Evolutionary conservation across 768 basidiomycete genomes (phyloP), one percentile per base, ranked within the genome.

Genomic region (Hygrocybe coccinea): DNA sequence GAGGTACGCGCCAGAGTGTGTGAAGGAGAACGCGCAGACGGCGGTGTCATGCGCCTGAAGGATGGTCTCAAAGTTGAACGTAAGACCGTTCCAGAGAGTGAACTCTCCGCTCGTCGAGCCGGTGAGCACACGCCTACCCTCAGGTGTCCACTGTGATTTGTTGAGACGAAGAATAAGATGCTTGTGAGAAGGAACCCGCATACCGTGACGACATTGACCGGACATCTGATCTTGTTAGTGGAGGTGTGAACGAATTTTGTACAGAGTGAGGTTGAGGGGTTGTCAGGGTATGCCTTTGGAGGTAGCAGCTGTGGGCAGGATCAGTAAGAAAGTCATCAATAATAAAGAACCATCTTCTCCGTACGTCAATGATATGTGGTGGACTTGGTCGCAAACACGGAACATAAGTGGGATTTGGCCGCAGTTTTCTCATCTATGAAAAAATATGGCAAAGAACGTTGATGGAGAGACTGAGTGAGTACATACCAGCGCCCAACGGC

Each of bases 11-110:
- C 95, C 97, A 0, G 91, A 90, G 62, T 97, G 92, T 0, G 91
- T 91, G 71, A 95, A 99, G 14, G 81, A 74, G 68, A 97, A 82
- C 0, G 92, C 81, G 37, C 95, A 92, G 55, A 99, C 90, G 37
- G 93, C 89, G 1, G 88, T 86, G 66, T 99, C 97, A 71, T 99
- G 97, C 1, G 95, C 95, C 73, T 97, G 95, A n/a, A 98, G 82
- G 62, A 99, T 97, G 0, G 95, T 97, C 71, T 99, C 97, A 66
- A 98, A 99, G 74, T 98, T 99, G 84, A 98, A 99, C 0, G 97
- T 97, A 21, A 95, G 79, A 24, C 95, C 95, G 62, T 99, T 99
- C 97, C 97, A 98, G 5, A 98, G 81, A 1, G 95, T 98, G 71
- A 99, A 97, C 73, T 98, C 97, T 45, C 97, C 97, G 59, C 89